Evolutionary conservation across 2,329 filamentous ascomycete genomes (phyloP), one percentile per base, ranked within the genome.

Genomic region (Madurella fahalii): DNA sequence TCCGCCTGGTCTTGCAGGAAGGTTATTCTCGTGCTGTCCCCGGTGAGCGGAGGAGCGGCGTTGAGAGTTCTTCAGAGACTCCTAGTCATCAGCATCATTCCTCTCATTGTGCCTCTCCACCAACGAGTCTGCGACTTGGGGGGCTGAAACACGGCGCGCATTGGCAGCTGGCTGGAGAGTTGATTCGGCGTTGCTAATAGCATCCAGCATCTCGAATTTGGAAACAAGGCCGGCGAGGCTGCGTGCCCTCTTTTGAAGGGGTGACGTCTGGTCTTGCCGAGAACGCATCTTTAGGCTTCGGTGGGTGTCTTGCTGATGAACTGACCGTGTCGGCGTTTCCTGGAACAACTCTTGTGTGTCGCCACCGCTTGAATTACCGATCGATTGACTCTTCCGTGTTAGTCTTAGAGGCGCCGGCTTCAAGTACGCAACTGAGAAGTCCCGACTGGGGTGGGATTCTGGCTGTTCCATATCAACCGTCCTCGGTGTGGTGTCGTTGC

Each of bases 161-260:
- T n/a, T 18, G 43, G 52, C 17, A 31, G 46, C 12, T 2, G 45
- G 32, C 11, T 31, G 54, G 18, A 30, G 11, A 7, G 46, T 18
- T 15, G 34, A 31, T 50, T 50, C 60, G 7, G 52, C 47, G 30
- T 50, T 63, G 20, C 58, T 65, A 9, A 65, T 62, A 4, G 62
- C 61, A 48, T 68, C 66, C 7, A 68, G 61, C 3, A 59, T 61
- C 57, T 72, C 69, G 20, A 71, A 72, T 20, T 67, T 71, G 9
- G 70, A 69, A 15, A 71, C 65, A 2, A 72, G 60, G 2, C 63
- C 56, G 8, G 61, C 65, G 9, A 72, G 57, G 16, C 59, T 65
- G 0, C 61, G 50, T 4, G 57, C 53, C 2, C 45, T 49, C 15
- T 41, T 37, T 18, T 52, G 37, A 5, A 40, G 25, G 4, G 41